Conservation (phyloP, 2,329 filamentous ascomycete species). For the Fusarium solani-melongenae region DNA sequence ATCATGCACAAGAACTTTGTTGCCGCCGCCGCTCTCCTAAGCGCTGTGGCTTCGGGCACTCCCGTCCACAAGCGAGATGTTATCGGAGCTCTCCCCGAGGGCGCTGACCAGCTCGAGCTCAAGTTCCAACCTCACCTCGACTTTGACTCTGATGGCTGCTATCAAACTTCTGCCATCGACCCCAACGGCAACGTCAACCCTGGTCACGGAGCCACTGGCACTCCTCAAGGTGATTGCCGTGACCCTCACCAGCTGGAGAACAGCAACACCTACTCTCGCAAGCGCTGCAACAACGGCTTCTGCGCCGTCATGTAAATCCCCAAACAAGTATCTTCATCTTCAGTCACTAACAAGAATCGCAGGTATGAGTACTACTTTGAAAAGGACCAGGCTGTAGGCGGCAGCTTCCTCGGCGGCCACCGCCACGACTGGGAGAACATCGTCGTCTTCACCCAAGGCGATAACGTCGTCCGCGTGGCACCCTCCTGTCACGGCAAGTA, state of each 20-base stretch:
- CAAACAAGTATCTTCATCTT: accelerated
- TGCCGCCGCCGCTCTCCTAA: slow-evolving; percentile 23
- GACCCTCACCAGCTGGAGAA: slow-evolving; percentile 45
- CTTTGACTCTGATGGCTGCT: slow-evolving; percentile 55
- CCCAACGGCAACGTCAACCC: slow-evolving; percentile 47
- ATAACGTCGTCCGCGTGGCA: slow-evolving; percentile 42
- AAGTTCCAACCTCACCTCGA: slow-evolving; percentile 52
- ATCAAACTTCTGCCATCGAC: slow-evolving; percentile 60
- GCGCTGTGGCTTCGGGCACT: slow-evolving; percentile 26
- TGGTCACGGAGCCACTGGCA: slow-evolving; percentile 42
- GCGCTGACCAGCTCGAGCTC: slow-evolving; percentile 48
- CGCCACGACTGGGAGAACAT: slow-evolving; percentile 56
- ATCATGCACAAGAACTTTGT: slow-evolving; percentile 31
- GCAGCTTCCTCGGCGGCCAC: slow-evolving; percentile 49
- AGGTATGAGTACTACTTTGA: slow-evolving; percentile 55
- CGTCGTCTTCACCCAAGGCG: slow-evolving; percentile 47
- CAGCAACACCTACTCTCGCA: slow-evolving; percentile 47
- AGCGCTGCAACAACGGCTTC: slow-evolving; percentile 48
- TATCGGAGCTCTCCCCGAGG: slow-evolving; percentile 45
- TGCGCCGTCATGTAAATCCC: slow-evolving; percentile 45
- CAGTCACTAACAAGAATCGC: neutral
- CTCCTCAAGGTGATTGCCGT: slow-evolving; percentile 45
- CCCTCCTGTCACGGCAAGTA: slow-evolving; percentile 45
- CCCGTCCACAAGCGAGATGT: slow-evolving; percentile 40
- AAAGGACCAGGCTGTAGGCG: slow-evolving; percentile 54